Conservation (phyloP, 1,284 basidiomycete genomes). For the Coniferiporia weirii region DNA sequence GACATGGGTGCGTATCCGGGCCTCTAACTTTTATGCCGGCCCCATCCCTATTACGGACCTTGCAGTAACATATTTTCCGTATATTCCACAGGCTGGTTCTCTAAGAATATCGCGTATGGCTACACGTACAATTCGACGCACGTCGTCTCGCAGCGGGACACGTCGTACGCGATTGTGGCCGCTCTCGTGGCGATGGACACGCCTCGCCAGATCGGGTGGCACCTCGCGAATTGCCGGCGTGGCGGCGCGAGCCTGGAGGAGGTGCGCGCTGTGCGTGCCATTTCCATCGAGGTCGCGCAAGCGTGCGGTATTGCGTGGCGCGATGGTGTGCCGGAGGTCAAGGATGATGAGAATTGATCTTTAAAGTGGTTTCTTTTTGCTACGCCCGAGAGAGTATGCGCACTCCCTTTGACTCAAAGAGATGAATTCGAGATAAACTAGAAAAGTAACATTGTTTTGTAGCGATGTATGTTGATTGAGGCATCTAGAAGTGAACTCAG, state of each 20-base stretch:
- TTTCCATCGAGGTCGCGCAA: slow-evolving; percentile 15
- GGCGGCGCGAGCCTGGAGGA: slow-evolving; percentile 16
- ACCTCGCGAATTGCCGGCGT: slow-evolving; percentile 21
- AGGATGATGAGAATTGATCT: background rate
- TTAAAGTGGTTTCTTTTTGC: too few species aligned
- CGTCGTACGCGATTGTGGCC: slow-evolving; percentile 31
- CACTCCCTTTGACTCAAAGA: too few species aligned
- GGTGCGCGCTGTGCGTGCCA: slow-evolving; percentile 7
- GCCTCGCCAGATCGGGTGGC: slow-evolving; percentile 31
- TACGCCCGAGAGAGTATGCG: too few species aligned
- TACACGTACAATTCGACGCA: slow-evolving; percentile 26
- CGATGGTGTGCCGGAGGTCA: slow-evolving; percentile 16
- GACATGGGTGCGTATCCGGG: slow-evolving; percentile 18
- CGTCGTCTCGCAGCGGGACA: slow-evolving; percentile 26
- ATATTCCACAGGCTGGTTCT: slow-evolving; percentile 13
- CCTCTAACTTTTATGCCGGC: too few species aligned
- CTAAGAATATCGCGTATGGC: slow-evolving; percentile 27
- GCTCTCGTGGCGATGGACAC: slow-evolving; percentile 32
- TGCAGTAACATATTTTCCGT: background rate
- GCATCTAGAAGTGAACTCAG: too few species aligned
- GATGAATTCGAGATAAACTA: too few species aligned
- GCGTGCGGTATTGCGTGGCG: slow-evolving; percentile 14
- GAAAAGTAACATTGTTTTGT: too few species aligned
- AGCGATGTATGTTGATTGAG: too few species aligned
- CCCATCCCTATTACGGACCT: background rate